These are phyloP conservation scores for Cadophora sp. DNA, from an alignment of 2,329 filamentous ascomycete species.

Conservation along the genomic window DNA sequence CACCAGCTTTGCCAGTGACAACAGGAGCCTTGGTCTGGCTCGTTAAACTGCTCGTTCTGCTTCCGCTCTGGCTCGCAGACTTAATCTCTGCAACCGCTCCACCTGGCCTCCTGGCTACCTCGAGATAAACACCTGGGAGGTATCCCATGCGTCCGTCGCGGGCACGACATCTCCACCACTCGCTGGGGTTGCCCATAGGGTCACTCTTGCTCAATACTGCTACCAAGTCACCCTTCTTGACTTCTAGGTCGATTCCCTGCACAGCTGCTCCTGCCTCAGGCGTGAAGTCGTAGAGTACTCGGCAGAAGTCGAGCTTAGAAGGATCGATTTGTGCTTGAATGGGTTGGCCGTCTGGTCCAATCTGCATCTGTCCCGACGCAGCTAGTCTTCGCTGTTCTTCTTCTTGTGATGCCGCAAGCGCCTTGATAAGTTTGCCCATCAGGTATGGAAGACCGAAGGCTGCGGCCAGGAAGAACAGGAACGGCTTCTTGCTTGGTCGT, in stretches of 20 bases:
- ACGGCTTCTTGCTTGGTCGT: slow-evolving; percentile 89
- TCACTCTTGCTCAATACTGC: slow-evolving; percentile 93
- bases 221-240: slow-evolving; percentile 94
- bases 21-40: slow-evolving; percentile 53
- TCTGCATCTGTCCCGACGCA: slow-evolving; percentile 57
- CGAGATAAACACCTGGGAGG: slow-evolving; percentile 87
- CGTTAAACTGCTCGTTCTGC: slow-evolving; percentile 46
- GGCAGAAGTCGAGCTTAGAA: slow-evolving; percentile 94
- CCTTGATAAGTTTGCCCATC: slow-evolving; percentile 93
- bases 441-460: slow-evolving; percentile 96
- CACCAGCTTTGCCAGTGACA: slow-evolving; percentile 64
- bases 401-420: slow-evolving; percentile 83
- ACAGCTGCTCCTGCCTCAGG: slow-evolving; percentile 71
- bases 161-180: slow-evolving; percentile 97
- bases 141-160: slow-evolving; percentile 92
- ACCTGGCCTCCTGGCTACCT: slow-evolving; percentile 67
- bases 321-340: slow-evolving; percentile 72
- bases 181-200: slow-evolving; percentile 87
- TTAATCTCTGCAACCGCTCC: slow-evolving; percentile 46
- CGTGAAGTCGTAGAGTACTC: slow-evolving; percentile 91
- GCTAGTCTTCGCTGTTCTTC: slow-evolving; percentile 71
- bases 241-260: slow-evolving; percentile 83
- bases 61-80: slow-evolving; percentile 53
- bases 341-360: slow-evolving; percentile 55
- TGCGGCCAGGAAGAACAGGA: slow-evolving; percentile 93